phyloP scores from a whole-genome alignment of 2,329 filamentous ascomycete genomes.

The Fusarium napiforme region DNA sequence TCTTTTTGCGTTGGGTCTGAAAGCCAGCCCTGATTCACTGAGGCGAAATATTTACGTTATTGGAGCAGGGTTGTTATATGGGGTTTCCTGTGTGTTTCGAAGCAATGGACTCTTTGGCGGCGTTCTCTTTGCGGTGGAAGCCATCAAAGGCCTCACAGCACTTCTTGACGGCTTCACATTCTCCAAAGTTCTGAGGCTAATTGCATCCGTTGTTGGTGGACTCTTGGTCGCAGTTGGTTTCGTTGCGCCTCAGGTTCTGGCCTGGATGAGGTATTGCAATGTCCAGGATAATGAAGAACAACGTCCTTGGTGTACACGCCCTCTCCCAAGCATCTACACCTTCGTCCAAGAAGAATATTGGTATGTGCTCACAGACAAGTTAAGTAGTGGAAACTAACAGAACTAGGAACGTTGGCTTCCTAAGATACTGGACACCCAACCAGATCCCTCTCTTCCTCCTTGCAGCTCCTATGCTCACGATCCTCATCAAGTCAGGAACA shows the following conservation, averaged over 20 bases:
- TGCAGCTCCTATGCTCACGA: conserved; percentile 77
- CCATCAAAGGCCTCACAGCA: conserved; percentile 52
- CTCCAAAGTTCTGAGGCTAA: conserved; percentile 61
- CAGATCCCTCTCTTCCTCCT: conserved; percentile 91
- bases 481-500: conserved; percentile 69
- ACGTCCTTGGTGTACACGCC: conserved; percentile 78
- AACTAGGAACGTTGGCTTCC: conserved; percentile 83
- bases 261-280: conserved; percentile 77
- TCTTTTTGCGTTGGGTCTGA: conserved; percentile 67
- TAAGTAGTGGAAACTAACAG: conserved; percentile 32
- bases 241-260: conserved; percentile 76
- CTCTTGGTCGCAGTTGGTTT: conserved; percentile 74
- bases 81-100: conserved; percentile 76
- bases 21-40: conserved; percentile 40
- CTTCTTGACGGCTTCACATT: conserved; percentile 45
- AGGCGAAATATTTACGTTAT: conserved; percentile 64
- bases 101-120: conserved; percentile 91
- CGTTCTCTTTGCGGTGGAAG: conserved; percentile 75
- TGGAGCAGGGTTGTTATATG: conserved; percentile 75
- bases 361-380: conserved; percentile 61
- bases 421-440: conserved; percentile 88
- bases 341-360: conserved; percentile 94
- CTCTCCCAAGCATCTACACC: conserved; percentile 87
- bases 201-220: conserved; percentile 73
- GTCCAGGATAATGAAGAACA: conserved; percentile 40